These are phyloP conservation scores for Sparassis latifolia DNA, from an alignment of 1,284 basidiomycete genomes.

Conservation along the genomic window DNA sequence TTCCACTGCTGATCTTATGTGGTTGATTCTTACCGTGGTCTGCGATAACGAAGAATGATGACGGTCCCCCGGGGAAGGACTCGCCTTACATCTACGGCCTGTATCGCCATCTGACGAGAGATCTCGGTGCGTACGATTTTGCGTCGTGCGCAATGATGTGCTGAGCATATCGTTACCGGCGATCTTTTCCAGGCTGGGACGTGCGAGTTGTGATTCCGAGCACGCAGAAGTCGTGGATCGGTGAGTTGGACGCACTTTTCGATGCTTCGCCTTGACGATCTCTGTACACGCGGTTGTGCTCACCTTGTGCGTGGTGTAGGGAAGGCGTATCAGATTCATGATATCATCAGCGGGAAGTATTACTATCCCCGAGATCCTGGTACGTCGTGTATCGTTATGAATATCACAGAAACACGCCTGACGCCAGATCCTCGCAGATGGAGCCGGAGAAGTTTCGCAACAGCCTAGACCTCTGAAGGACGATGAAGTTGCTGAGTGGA, in stretches of 20 bases:
- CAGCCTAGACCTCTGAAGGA: slow-evolving; percentile 61
- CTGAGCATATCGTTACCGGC: slow-evolving; percentile 1
- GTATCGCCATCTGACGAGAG: slow-evolving; percentile 57
- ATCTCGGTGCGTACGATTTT: slow-evolving; percentile 44
- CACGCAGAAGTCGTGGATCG: slow-evolving; percentile 89
- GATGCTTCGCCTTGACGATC: not conserved
- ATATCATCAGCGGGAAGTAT: slow-evolving; percentile 69
- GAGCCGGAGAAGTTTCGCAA: slow-evolving; percentile 62
- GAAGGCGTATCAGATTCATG: slow-evolving; percentile 81
- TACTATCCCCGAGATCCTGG: slow-evolving; percentile 73
- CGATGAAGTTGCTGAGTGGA: slow-evolving; percentile 82
- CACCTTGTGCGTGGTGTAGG: slow-evolving; percentile 34
- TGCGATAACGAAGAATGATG: slow-evolving; percentile 60
- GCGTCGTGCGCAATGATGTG: not conserved
- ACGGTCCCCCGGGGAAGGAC: slow-evolving; percentile 74
- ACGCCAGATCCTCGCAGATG: slow-evolving; percentile 39
- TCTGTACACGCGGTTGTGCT: too few species aligned
- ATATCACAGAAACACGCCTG: not conserved
- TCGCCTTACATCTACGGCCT: slow-evolving; percentile 85
- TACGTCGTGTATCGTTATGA: slow-evolving; percentile 14
- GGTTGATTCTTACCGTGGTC: not conserved
- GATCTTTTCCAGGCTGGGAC: slow-evolving; percentile 56
- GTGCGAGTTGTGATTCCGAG: slow-evolving; percentile 87
- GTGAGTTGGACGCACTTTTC: slow-evolving; percentile 27
- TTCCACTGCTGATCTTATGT: not conserved